A percentile compares a stretch with the other conserved stretches of the same genome.
These are phyloP conservation scores for Talaromyces adpressus DNA, from an alignment of 495 filamentous ascomycete genomes.

Conservation along the genomic window DNA sequence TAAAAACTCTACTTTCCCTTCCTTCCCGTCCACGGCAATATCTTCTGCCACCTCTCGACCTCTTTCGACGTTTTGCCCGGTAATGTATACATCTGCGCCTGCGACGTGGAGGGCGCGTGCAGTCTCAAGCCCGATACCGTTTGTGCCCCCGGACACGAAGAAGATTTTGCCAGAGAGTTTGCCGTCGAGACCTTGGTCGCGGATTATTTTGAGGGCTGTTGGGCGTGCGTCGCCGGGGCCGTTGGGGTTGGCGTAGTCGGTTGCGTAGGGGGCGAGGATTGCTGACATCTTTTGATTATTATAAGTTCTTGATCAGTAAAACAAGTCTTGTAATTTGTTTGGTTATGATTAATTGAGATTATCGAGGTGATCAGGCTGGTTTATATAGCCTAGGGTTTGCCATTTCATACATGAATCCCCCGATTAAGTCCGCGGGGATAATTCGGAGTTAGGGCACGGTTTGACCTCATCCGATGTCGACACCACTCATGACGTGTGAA, in stretches of 20 bases:
- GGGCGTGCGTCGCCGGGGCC: conserved; percentile 47
- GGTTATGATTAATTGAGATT: not conserved
- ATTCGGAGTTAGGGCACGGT: conserved; percentile 1
- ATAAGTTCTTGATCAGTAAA: not conserved
- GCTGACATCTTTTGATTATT: not conserved
- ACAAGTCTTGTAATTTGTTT: not conserved
- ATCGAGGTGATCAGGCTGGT: not conserved
- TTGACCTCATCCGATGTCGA: not conserved
- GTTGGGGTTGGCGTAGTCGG: conserved; percentile 24
- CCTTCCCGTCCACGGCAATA: conserved; percentile 1
- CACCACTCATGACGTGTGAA: not conserved
- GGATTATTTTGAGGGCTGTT: conserved; percentile 43
- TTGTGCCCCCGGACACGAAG: conserved; percentile 64
- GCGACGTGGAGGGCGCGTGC: conserved; percentile 37
- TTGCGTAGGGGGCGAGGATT: conserved; percentile 23
- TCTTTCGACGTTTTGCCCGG: conserved; percentile 37
- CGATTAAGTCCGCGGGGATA: conserved; percentile 2
- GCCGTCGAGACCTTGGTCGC: conserved; percentile 35
- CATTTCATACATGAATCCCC: not conserved
- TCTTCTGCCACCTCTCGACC: conserved; percentile 20
- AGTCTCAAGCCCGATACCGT: conserved; percentile 47
- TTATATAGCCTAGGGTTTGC: not conserved
- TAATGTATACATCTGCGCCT: conserved; percentile 40
- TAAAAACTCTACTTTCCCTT: conserved; percentile 2
- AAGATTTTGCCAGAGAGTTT: conserved; percentile 44